A percentile compares a stretch with the other conserved stretches of the same genome.
phyloP scores from a whole-genome alignment of 768 basidiomycete genomes.

The Cystofilobasidium bisporidii region DNA sequence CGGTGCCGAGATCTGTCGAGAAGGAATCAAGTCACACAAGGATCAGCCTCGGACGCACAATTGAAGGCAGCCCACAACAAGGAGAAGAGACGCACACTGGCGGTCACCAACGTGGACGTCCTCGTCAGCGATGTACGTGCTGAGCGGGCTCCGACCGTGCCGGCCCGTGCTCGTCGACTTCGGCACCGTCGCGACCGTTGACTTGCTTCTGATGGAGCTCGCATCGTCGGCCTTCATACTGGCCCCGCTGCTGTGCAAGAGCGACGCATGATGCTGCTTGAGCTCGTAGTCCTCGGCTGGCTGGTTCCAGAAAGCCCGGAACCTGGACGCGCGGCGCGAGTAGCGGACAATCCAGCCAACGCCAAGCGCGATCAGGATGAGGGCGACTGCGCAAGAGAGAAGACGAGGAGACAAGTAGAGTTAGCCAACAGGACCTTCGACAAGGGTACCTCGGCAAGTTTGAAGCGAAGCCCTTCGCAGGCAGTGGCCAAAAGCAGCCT shows the following conservation, averaged over 20 bases:
- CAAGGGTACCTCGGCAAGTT: background rate
- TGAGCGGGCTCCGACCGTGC: slow-evolving; percentile 10
- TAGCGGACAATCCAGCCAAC: slow-evolving; percentile 25
- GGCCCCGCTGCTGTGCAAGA: slow-evolving; percentile 5
- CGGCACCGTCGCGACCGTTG: slow-evolving; percentile 5
- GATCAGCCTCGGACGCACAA: background rate
- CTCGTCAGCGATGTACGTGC: slow-evolving; percentile 9
- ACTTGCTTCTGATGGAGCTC: slow-evolving; percentile 9
- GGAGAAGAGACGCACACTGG: slow-evolving; percentile 6
- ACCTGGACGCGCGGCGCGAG: slow-evolving; percentile 22
- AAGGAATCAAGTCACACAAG: too few species aligned
- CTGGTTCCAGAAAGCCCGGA: slow-evolving; percentile 28
- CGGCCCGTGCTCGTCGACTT: slow-evolving; percentile 7
- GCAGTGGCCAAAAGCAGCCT: too few species aligned
- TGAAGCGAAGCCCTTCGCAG: too few species aligned
- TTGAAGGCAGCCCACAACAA: background rate
- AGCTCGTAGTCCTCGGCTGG: slow-evolving; percentile 25
- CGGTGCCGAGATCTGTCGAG: slow-evolving; percentile 10
- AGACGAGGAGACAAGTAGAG: too few species aligned
- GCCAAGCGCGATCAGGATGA: slow-evolving; percentile 11
- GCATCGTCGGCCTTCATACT: slow-evolving; percentile 7
- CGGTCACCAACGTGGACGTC: slow-evolving; percentile 4
- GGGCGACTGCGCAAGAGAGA: slow-evolving; percentile 7
- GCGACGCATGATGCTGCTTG: slow-evolving; percentile 20
- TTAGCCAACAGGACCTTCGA: background rate